Percentiles rank a stretch among this genome's conserved stretches.
These are phyloP conservation scores for Saturnispora besseyi DNA, from an alignment of 805 yeast species.

Conservation along the genomic window DNA sequence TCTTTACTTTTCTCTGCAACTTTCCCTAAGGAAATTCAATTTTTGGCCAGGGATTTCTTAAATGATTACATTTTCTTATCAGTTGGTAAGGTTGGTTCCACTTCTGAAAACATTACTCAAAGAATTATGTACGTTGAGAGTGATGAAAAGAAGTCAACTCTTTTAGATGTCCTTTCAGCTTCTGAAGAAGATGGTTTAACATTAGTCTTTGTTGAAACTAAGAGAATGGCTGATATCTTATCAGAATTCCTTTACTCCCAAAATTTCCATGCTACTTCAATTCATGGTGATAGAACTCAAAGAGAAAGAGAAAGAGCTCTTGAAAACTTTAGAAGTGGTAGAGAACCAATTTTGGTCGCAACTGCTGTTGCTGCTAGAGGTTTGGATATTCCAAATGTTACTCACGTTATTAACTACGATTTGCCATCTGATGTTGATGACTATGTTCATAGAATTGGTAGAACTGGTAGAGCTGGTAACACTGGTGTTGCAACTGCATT, in stretches of 20 bases:
- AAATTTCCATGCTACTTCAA: conserved; percentile 93
- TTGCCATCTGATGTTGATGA: conserved; percentile 96
- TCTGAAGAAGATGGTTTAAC: conserved; percentile 77
- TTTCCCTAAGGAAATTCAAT: conserved; percentile 96
- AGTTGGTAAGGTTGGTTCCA: conserved; percentile 98
- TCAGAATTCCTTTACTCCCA: conserved; percentile 86
- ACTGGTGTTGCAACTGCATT: conserved; percentile 97
- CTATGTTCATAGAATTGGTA: conserved; percentile 98
- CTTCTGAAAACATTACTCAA: conserved; percentile 97
- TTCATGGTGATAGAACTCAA: conserved; percentile 99
- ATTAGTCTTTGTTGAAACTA: conserved; percentile 93
- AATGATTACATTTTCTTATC: conserved; percentile 91
- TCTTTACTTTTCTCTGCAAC: conserved; percentile 98
- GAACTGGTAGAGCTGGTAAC: conserved; percentile 99
- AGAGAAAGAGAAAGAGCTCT: conserved; percentile 96
- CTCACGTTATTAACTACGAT: conserved; percentile 96
- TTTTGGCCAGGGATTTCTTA: conserved; percentile 94
- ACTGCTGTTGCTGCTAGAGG: conserved; percentile 99
- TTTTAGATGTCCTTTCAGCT: conserved; percentile 75
- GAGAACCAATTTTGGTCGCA: conserved; percentile 91
- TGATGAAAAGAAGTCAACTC: conserved; percentile 82
- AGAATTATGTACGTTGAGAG: conserved; percentile 86
- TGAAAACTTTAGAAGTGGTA: conserved; percentile 86
- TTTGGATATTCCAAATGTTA: conserved; percentile 97
- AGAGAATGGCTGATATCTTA: conserved; percentile 95